A percentile compares a stretch with the other conserved stretches of the same genome.
Conservation (phyloP, 768 basidiomycete species). For the Tricholoma hemisulphureum region DNA sequence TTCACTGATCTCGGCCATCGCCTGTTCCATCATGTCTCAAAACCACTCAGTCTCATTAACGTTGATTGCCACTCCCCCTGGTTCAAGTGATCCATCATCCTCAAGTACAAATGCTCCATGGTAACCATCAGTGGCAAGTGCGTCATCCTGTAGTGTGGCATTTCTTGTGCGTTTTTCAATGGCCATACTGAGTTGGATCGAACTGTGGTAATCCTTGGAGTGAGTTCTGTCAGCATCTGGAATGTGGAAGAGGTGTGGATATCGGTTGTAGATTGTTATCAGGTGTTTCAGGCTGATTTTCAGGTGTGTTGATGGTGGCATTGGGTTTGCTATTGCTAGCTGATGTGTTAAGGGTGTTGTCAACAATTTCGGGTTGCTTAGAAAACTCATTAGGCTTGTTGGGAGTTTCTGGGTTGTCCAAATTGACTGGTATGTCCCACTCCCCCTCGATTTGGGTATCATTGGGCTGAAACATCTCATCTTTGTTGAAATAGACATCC, state of each 20-base stretch:
- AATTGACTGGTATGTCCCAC: background rate
- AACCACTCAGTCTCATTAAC: no score
- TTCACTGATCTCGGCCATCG: background rate
- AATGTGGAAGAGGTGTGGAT: no score
- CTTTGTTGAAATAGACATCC: constrained; percentile 11
- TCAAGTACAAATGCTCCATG: no score
- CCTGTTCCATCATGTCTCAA: background rate
- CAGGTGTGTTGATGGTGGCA: background rate
- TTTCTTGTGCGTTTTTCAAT: no score
- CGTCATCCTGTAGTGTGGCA: no score
- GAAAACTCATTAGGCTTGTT: background rate
- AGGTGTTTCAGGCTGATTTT: background rate
- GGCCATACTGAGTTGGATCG: background rate
- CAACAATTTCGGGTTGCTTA: background rate
- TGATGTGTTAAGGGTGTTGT: background rate
- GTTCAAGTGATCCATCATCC: no score
- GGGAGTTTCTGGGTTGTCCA: background rate
- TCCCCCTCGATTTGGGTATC: background rate
- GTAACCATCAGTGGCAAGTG: no score
- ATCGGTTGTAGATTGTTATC: no score
- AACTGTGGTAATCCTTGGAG: background rate
- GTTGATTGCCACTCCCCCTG: no score
- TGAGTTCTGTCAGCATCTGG: no score
- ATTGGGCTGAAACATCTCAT: constrained; percentile 2
- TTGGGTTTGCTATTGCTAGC: background rate